These are phyloP conservation scores for Camellia granthamiana DNA, from an alignment of 148 eudicot genomes.

Conservation along the genomic window DNA sequence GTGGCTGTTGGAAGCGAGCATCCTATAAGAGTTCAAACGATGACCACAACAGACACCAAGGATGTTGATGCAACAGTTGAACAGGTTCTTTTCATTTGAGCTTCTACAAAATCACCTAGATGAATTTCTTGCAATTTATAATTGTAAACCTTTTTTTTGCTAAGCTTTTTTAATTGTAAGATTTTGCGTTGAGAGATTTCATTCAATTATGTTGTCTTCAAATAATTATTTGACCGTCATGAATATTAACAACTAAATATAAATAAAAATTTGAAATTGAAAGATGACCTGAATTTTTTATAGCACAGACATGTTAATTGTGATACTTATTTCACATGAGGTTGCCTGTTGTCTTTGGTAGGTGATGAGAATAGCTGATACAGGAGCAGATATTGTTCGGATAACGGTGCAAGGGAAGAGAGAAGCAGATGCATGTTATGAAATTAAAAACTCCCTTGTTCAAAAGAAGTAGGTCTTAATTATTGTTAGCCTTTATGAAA, in stretches of 20 bases:
- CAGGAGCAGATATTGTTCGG: conserved; percentile 93
- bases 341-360: conserved; percentile 25
- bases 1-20: conserved; percentile 94
- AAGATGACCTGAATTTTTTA: not conserved
- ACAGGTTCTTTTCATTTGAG: conserved; percentile 45
- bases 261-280: not conserved
- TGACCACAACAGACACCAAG: conserved; percentile 97
- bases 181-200: not conserved
- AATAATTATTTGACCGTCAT: not conserved
- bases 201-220: not conserved
- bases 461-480: conserved; percentile 77
- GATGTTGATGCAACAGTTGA: conserved; percentile 89
- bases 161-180: not conserved
- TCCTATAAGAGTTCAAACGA: conserved; percentile 93
- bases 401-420: conserved; percentile 95
- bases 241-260: not conserved
- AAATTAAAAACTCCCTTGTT: conserved; percentile 88
- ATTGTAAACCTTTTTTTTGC: too few relatives aligned
- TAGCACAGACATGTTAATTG: not conserved
- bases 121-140: too few relatives aligned
- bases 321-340: not conserved
- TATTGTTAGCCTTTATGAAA: conserved; percentile 6
- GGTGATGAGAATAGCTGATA: conserved; percentile 97
- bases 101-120: not conserved
- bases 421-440: conserved; percentile 98